Percentiles rank a stretch among this genome's conserved stretches.
These are phyloP conservation scores for Alternaria panax DNA, from an alignment of 2,329 filamentous ascomycete species.

Conservation along the genomic window DNA sequence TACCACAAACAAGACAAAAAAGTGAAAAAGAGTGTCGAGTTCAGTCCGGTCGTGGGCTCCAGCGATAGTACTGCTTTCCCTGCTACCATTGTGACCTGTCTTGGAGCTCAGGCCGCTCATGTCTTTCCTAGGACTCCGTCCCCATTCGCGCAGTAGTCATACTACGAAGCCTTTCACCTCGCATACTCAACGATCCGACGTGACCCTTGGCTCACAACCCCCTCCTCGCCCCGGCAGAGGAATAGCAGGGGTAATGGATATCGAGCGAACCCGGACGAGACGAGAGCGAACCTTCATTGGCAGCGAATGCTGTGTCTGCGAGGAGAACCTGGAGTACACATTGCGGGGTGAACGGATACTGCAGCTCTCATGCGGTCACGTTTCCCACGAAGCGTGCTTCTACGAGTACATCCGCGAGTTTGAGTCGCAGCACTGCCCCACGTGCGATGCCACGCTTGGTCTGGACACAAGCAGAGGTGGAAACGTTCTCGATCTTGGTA, in stretches of 20 bases:
- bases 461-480: slow-evolving; percentile 92
- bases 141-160: slow-evolving; percentile 46
- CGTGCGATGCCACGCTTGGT: slow-evolving; percentile 89
- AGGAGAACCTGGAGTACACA: slow-evolving; percentile 95
- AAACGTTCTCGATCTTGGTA: slow-evolving; percentile 85
- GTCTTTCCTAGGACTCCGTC: slow-evolving; percentile 52
- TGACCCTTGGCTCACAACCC: slow-evolving; percentile 35
- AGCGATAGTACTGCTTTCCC: slow-evolving; percentile 43
- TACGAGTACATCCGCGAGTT: slow-evolving; percentile 98
- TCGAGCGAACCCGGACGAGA: slow-evolving; percentile 79
- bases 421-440: slow-evolving; percentile 91
- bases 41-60: slow-evolving; percentile 39
- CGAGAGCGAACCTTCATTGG: slow-evolving; percentile 95
- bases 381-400: slow-evolving; percentile 97
- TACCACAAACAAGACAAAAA: slow-evolving; percentile 34
- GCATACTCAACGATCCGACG: slow-evolving; percentile 31
- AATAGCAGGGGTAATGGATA: slow-evolving; percentile 73
- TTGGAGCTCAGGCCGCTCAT: slow-evolving; percentile 50
- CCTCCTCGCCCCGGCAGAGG: slow-evolving; percentile 48
- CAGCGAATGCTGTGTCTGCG: slow-evolving; percentile 92
- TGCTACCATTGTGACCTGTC: slow-evolving; percentile 38
- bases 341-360: slow-evolving; percentile 91
- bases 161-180: slow-evolving; percentile 31
- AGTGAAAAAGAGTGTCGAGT: slow-evolving; percentile 47
- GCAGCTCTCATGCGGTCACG: slow-evolving; percentile 95